Evolutionary conservation across 75 land plant species (phyloP).

Genomic region (Chamaecyparis obtusa): DNA sequence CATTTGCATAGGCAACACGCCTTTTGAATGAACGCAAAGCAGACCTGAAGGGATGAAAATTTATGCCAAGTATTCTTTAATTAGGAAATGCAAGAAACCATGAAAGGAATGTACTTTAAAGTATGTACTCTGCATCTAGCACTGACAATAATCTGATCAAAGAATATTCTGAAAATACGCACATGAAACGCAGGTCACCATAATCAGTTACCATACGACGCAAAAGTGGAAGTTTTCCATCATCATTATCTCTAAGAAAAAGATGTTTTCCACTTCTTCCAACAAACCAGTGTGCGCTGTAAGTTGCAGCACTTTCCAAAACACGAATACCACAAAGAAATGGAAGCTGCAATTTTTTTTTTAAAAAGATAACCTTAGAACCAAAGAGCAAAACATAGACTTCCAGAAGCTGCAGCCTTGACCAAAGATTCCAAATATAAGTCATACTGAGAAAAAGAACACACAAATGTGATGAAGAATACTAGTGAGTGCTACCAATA

Average conservation of each 20-base stretch:
- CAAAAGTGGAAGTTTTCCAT: slow-evolving; percentile 71
- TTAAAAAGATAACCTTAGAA: background rate
- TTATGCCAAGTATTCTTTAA: background rate
- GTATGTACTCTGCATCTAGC: background rate
- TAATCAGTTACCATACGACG: slow-evolving; percentile 69
- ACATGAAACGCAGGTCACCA: slow-evolving; percentile 80
- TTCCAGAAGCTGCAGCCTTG: slow-evolving; percentile 1
- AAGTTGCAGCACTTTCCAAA: slow-evolving; percentile 59
- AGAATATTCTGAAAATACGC: slow-evolving; percentile 7
- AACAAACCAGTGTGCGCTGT: slow-evolving; percentile 45
- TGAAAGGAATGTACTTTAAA: background rate
- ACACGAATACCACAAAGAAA: slow-evolving; percentile 52
- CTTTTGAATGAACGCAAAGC: slow-evolving; percentile 71
- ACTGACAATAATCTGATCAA: background rate
- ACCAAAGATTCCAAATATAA: background rate
- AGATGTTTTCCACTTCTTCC: slow-evolving; percentile 87
- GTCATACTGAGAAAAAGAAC: background rate
- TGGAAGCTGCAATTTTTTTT: slow-evolving; percentile 70
- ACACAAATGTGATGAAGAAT: background rate
- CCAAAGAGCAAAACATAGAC: background rate
- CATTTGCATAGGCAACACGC: slow-evolving; percentile 82
- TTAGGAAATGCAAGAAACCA: background rate
- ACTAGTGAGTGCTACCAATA: background rate
- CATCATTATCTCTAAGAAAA: slow-evolving; percentile 65
- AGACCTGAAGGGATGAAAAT: slow-evolving; percentile 52